Base-by-base conservation (phyloP, 495 filamentous ascomycete genomes). In the Sporormia fimetaria region DNA sequence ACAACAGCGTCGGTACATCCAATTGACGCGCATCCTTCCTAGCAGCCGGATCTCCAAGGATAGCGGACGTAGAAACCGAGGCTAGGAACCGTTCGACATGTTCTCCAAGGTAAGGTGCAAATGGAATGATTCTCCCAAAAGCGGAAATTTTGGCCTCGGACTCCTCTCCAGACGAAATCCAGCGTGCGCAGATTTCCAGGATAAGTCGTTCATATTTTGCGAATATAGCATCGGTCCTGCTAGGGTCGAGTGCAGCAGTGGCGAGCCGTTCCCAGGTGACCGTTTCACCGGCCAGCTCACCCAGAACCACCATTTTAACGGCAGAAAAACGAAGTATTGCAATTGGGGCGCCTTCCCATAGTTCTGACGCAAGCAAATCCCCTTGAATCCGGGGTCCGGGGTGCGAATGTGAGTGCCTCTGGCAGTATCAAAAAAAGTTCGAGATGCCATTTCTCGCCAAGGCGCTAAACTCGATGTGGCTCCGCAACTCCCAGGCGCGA, bases 131-230 rank as follows among this genome's bases (percentile, higher is more conserved):
- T 55, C 80, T 70, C 36, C 81, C 80, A 58, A 93, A 83, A 21
- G 81, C 76, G 33, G 78, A 69, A 54, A 92, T 62, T 31, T 80
- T 64, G 33, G 75, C 65, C 21, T 58, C 54, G 28, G 24, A 20
- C 1, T 63, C 46, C 34, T 67, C 57, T 24, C 67, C 61, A 10
- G 62, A 59, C 33, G 51, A 53, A 27, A 81, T 60, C 82, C 85
- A 90, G 65, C 77, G 67, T 44, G 83, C 76, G 59, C 80, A 84
- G 31, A 86, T 61, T 57, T 95, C 85, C 46, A 83, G 73, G 51
- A 88, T 80, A 33, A 84, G 58, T 33, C 64, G 62, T 59, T 83
- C 73, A 57, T 84, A 83, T 43, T 75, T 64, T 44, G 67, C 63
- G 52, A 87, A 87, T 53, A 94, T 66, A 12, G 58, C 58, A 45